Percentiles rank a stretch among this genome's conserved stretches.
phyloP scores from a whole-genome alignment of 192 early-diverging fungal species.

The Backusella parvicylindrica region DNA sequence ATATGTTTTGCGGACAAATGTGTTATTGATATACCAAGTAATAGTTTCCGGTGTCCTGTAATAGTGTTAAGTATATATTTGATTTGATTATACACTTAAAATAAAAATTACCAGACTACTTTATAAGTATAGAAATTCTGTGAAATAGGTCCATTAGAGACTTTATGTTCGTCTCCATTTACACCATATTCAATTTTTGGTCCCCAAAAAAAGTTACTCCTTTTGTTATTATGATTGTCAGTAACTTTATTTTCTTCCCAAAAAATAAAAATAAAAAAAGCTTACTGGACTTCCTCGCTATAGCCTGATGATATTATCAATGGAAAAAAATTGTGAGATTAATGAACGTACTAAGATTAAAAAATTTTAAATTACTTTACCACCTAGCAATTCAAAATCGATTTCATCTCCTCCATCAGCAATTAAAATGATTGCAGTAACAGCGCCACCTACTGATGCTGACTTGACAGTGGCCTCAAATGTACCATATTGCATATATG shows the following conservation, averaged over 20 bases:
- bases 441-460: slow-evolving; percentile 28
- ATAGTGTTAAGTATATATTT: not conserved
- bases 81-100: not conserved
- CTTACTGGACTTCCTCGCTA: slow-evolving; percentile 1
- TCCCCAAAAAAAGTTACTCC: slow-evolving; percentile 26
- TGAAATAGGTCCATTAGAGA: slow-evolving; percentile 18
- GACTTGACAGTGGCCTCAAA: slow-evolving; percentile 40
- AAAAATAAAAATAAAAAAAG: not conserved
- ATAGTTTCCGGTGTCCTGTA: slow-evolving; percentile 35
- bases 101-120: slow-evolving; percentile 38
- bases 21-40: slow-evolving; percentile 44
- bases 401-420: slow-evolving; percentile 47
- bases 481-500: slow-evolving; percentile 38
- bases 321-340: not conserved
- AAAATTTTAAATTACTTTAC: slow-evolving; percentile 4
- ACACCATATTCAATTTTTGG: slow-evolving; percentile 7
- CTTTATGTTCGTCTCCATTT: slow-evolving; percentile 15
- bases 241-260: not conserved
- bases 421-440: slow-evolving; percentile 38
- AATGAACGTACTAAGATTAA: not conserved
- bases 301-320: not conserved
- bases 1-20: slow-evolving; percentile 26
- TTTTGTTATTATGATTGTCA: not conserved
- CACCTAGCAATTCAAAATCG: slow-evolving; percentile 47
- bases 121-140: slow-evolving; percentile 43